Base-by-base conservation (phyloP, 2,329 filamentous ascomycete genomes). In the Verticillium klebahnii region DNA sequence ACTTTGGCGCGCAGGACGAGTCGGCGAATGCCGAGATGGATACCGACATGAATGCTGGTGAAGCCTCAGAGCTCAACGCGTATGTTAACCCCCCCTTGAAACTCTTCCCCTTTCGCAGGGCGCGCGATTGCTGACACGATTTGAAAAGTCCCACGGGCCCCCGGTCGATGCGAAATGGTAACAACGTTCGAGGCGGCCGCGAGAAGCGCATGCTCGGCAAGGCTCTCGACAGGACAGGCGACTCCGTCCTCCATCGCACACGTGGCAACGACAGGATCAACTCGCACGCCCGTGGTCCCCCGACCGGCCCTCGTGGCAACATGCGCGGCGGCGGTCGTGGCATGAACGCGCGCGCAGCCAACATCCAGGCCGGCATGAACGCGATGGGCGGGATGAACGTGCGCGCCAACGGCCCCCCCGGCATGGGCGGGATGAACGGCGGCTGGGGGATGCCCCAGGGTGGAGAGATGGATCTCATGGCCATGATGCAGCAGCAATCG, bases 131-230 rank as follows among this genome's bases (percentile, higher is more conserved):
- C 80, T 85, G 75, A 85, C 77, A 7, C 8, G 45, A 4, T 9
- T 61, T 36, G 34, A 63, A 63, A 70, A 97, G 94, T 71, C 95
- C 95, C 11, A 98, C 93, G 59, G 95, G 94, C 61, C 95, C 95
- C 19, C 95, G 93, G 74, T 93, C 93, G 37, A 97, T 98, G 93
- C 90, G 95, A 71, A 92, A 90, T 73, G 86, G 86, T 59, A 85
- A 79, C 60, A 76, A 63, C 69, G 72, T 81, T 67, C 81, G 83
- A 61, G 80, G 82, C 61, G 83, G 86, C 60, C 87, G 91, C 67
- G 90, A 91, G 63, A 93, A 92, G 74, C 87, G 92, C 64, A 88
- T 97, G 81, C 82, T 97, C 61, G 92, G 92, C 58, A 92, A 97
- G 68, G 87, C 88, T 15, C 88, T 97, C 86, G 92, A 96, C 69